Evolutionary conservation across 2,329 filamentous ascomycete genomes (phyloP).

Genomic region (Geosmithia putterillii): DNA sequence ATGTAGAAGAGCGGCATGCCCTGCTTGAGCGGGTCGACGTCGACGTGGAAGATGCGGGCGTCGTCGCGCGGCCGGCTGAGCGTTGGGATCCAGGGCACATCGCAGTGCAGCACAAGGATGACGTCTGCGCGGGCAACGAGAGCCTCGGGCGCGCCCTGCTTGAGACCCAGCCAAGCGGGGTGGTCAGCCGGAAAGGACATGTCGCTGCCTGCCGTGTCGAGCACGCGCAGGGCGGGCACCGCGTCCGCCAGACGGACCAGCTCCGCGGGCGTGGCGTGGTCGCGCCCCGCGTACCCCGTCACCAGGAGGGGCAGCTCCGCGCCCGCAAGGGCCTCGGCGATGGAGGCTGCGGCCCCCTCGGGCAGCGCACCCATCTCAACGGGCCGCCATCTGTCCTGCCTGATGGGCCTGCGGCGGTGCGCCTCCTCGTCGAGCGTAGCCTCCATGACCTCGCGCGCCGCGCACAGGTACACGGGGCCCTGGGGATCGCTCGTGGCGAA

Average conservation of each 20-base stretch:
- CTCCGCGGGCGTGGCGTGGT: constrained; percentile 47
- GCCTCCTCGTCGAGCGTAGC: constrained; percentile 66
- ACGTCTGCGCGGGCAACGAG: constrained; percentile 66
- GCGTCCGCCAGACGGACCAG: constrained; percentile 56
- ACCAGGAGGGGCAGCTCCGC: constrained; percentile 58
- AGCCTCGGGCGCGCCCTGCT: constrained; percentile 58
- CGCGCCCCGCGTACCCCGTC: constrained; percentile 60
- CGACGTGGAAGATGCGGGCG: constrained; percentile 49
- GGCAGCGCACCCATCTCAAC: constrained; percentile 53
- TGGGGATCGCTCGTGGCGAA: constrained; percentile 68
- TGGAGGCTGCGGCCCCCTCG: constrained; percentile 34
- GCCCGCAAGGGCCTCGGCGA: constrained; percentile 49
- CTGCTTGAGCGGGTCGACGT: constrained; percentile 55
- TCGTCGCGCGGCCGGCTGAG: constrained; percentile 42
- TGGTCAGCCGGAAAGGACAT: constrained; percentile 72
- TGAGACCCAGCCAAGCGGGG: constrained; percentile 54
- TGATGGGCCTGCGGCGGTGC: constrained; percentile 22
- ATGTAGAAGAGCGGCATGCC: constrained; percentile 67
- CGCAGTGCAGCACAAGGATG: constrained; percentile 77
- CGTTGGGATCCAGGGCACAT: constrained; percentile 90
- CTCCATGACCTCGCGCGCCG: constrained; percentile 73
- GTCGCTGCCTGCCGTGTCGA: constrained; percentile 67
- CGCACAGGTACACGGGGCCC: constrained; percentile 70
- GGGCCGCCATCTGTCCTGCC: constrained; percentile 58
- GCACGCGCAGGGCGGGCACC: constrained; percentile 55